Base-by-base conservation (phyloP, 306 rosid species). In the Trifolium fragiferum region DNA sequence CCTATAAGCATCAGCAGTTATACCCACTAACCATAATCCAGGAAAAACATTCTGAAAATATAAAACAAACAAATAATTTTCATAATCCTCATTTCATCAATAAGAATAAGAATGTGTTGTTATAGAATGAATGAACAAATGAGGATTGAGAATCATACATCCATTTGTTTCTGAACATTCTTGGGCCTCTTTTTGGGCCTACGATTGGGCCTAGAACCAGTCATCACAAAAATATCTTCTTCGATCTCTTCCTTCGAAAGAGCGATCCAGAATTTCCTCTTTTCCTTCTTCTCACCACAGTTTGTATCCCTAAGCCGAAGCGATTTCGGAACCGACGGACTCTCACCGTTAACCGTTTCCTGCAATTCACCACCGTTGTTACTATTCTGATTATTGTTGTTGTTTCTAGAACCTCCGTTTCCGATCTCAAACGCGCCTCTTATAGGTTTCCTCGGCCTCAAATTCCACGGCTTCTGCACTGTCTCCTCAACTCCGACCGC, bases 201-300 rank as follows among this genome's bases (percentile, higher is more conserved):
- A 10, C 98, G 85, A 47, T 86, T 54, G 16, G 99, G 99, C 53
- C 98, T 81, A 30, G 96, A 92, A 60, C 98, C 99, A 20, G 97
- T 94, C 93, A 94, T 92, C 44, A 86, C 69, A 74, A 92, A 94
- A 23, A 94, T 74, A 82, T 94, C 98, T 55, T 94, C 98, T 72
- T 94, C 98, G 86, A 94, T 94, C 85, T 94, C 99, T 23, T 92
- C 99, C 70, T 76, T 87, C 0, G 98, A 92, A 46, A 94, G 88
- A 23, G 97, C 98, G 85, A 94, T 90, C 99, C 97, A 94, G 83
- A 94, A 86, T 80, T 81, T 92, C 84, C 90, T 90, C 86, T 94
- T 94, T 84, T 84, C 90, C 85, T 89, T 89, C 87, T 78, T 93
- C 82, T 94, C 96, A 46, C 65, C 10, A 25, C 87, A 84, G 63